A percentile compares a stretch with the other conserved stretches of the same genome.
Evolutionary conservation across 2,329 filamentous ascomycete species (phyloP).

Genomic region (Cyclaneusma minus): DNA sequence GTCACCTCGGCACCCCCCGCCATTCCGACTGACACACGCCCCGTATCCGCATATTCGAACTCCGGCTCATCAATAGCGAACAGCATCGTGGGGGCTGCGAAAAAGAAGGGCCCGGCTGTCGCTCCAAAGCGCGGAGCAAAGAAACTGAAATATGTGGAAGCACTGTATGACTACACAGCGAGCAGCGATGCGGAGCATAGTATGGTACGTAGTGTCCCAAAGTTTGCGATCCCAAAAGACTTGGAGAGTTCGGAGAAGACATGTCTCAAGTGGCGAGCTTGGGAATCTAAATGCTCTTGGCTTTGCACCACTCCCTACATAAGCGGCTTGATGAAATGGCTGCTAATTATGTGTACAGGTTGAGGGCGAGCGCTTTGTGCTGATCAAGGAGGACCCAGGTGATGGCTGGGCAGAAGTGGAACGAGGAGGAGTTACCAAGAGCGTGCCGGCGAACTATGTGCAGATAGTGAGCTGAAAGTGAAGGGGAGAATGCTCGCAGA

Average conservation of each 20-base stretch:
- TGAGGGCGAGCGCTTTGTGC: slow-evolving; percentile 82
- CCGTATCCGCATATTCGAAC: slow-evolving; percentile 63
- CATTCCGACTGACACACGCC: slow-evolving; percentile 29
- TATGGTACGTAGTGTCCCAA: no score
- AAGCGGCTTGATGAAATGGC: no score
- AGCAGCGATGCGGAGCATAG: slow-evolving; percentile 75
- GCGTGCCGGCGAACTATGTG: slow-evolving; percentile 89
- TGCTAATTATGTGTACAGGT: no score
- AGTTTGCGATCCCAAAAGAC: no score
- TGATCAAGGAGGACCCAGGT: slow-evolving; percentile 74
- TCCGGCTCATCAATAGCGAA: slow-evolving; percentile 50
- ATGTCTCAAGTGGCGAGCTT: no score
- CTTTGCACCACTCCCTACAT: no score
- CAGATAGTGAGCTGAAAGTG: slow-evolving; percentile 27
- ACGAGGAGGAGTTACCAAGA: slow-evolving; percentile 70
- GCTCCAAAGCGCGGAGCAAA: slow-evolving; percentile 83
- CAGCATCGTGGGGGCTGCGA: slow-evolving; percentile 25
- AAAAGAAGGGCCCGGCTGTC: slow-evolving; percentile 40
- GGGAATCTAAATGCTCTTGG: no score
- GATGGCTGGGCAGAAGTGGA: slow-evolving; percentile 98
- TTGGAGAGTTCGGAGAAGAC: no score
- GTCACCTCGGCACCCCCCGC: slow-evolving; percentile 26
- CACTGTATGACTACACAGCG: slow-evolving; percentile 81
- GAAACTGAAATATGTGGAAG: slow-evolving; percentile 86
- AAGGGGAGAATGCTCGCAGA: no score